Evolutionary conservation across 495 filamentous ascomycete genomes (phyloP), one percentile per base, ranked within the genome.

Genomic region (Daldinia childiae): DNA sequence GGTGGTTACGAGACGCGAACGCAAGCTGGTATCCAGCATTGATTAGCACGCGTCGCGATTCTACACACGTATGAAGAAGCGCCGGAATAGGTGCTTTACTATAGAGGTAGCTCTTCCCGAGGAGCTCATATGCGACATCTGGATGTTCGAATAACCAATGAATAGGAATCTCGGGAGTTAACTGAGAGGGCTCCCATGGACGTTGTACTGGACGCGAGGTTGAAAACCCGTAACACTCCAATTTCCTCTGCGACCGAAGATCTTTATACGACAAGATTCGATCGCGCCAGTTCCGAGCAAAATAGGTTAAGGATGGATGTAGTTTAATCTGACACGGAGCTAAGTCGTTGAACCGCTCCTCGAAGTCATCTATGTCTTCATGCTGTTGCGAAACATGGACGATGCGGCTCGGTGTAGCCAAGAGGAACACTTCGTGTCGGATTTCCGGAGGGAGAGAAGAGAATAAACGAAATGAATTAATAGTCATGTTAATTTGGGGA

Each of bases 41-140:
- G 17, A 74, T 59, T 7, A 74, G 38, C 32, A 60, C 34, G 8
- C 5, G 24, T 17, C 71, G 71, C 24, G 71, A 74, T 38, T 74
- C 71, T 15, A 6, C 14, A 11, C 67, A 71, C 0, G 71, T 74
- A 21, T 74, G 71, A 1, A 74, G 62, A 4, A 74, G 68, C 41
- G 62, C 21, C 4, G 71, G 71, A 26, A 74, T 64, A 14, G 68
- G 71, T 5, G 67, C 71, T 38, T 27, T n/a, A 41, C 71, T 74
- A 43, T 43, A 66, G 12, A 74, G 17, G 12, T 15, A n/a, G 19
- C 9, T 41, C 29, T 63, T 43, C 30, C 59, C 52, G 19, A 62
- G 51, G 24, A 63, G 54, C 4, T 29, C 15, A 29, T 48, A 50
- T 1, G 58, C 57, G 1, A 54, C 9, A 3, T 36, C 21, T 4